These are phyloP conservation scores for Plasmodium blacklocki DNA, from an alignment of 169 alveolate genomes.

Conservation along the genomic window DNA sequence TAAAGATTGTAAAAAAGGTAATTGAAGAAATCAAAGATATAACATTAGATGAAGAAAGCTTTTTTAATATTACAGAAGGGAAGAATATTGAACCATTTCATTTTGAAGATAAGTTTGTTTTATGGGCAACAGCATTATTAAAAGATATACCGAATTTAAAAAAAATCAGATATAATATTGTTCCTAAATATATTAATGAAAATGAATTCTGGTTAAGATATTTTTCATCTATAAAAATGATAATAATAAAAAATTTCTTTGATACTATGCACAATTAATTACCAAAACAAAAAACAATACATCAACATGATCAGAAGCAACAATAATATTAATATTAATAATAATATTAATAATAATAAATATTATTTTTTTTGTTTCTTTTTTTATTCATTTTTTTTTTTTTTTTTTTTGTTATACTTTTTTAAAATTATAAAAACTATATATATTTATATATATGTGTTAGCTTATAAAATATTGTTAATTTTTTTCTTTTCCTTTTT, in stretches of 20 bases:
- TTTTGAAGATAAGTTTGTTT: slow-evolving; percentile 29
- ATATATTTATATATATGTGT: too few relatives aligned
- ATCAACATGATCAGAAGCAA: not conserved
- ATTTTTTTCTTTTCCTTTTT: too few relatives aligned
- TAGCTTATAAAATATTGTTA: too few relatives aligned
- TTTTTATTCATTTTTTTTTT: too few relatives aligned
- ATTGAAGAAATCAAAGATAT: slow-evolving; percentile 72
- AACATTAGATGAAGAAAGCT: slow-evolving; percentile 51
- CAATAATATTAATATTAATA: too few relatives aligned
- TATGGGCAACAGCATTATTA: slow-evolving; percentile 49
- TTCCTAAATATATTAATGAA: slow-evolving; percentile 47
- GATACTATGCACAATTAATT: not conserved
- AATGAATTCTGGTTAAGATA: slow-evolving; percentile 60
- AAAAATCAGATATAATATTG: slow-evolving; percentile 45
- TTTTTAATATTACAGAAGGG: slow-evolving; percentile 48
- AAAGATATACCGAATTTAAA: slow-evolving; percentile 33
- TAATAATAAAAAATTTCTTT: slow-evolving; percentile 18
- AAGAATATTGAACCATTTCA: slow-evolving; percentile 11
- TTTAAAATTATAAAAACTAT: too few relatives aligned
- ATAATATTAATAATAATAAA: too few relatives aligned
- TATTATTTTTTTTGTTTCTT: too few relatives aligned
- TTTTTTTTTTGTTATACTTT: too few relatives aligned
- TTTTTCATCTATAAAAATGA: slow-evolving; percentile 54
- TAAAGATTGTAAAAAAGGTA: slow-evolving; percentile 16
- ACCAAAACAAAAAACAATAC: too few relatives aligned